Base-by-base conservation (phyloP, 306 rosid genomes). In the Cotoneaster glaucophyllus region DNA sequence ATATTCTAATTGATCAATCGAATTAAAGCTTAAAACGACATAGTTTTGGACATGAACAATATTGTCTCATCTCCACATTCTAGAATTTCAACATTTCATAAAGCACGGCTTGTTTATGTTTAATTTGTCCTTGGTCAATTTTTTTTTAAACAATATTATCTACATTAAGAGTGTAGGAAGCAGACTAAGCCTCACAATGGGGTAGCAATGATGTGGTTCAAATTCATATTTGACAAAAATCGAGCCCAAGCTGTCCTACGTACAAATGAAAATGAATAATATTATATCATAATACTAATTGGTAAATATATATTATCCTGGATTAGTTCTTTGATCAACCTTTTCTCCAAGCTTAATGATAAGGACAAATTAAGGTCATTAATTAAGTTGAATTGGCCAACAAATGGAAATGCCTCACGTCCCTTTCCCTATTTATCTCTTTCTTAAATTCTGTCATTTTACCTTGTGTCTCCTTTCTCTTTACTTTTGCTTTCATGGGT, bases 151-250 rank as follows among this genome's bases (percentile, higher is more conserved):
- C 11, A 0, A 41, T 41, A 11, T 41, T 41, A 41, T 41, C 45
- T 10, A 41, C 1, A 2, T 10, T 41, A 41, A 41, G 1, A 41
- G 45, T 2, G 45, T 41, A 1, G 1, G 45, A 0, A 41, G 45
- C 13, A 1, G 0, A 0, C 0, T 37, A 37, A 37, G 13, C 13
- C 45, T 41, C 1, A 41, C 0, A 41, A 41, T 41, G 0, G 0
- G 45, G 0, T 9, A 41, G 4, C 45, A 41, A 41, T 1, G 0
- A 41, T 41, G 13, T 41, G 12, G 4, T 41, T 41, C 13, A 41
- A 41, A 41, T 41, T 41, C 13, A 0, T 0, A 0, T 10, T 41
- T 41, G 12, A 41, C 4, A 1, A 41, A 4, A 41, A 41, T 41
- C 13, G 12, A 41, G 3, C 3, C 1, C 3, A 41, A 41, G 0